Evolutionary conservation across 306 rosid genomes (phyloP).

Genomic region (Quercus aquifolioides): DNA sequence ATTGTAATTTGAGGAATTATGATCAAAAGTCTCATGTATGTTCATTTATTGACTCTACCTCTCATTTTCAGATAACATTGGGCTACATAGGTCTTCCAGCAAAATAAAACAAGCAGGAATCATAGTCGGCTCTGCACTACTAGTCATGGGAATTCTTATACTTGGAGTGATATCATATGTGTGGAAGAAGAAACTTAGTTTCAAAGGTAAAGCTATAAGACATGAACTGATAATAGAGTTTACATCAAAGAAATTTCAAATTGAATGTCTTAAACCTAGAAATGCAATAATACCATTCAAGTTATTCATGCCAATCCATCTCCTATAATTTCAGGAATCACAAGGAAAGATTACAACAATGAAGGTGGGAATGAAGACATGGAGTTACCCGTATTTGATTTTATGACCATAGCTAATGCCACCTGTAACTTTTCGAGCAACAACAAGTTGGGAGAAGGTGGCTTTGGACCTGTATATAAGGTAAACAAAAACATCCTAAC

Average conservation of each 20-base stretch:
- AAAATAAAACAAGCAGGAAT: not conserved
- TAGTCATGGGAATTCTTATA: not conserved
- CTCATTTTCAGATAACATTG: not conserved
- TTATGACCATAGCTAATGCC: slow-evolving; percentile 32
- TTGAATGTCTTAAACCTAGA: too few species aligned
- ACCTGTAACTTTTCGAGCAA: slow-evolving; percentile 43
- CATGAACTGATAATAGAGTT: not conserved
- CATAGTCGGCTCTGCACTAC: not conserved
- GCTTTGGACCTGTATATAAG: slow-evolving; percentile 59
- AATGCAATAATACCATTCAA: not conserved
- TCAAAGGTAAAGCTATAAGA: not conserved
- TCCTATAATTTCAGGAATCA: not conserved
- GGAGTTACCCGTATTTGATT: slow-evolving; percentile 46
- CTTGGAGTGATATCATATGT: not conserved
- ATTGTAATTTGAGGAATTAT: too few species aligned
- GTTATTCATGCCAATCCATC: not conserved
- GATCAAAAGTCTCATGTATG: too few species aligned
- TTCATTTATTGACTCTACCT: too few species aligned
- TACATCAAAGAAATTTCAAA: not conserved
- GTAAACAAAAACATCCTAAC: slow-evolving; percentile 18
- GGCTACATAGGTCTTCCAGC: too few species aligned
- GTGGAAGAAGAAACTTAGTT: not conserved
- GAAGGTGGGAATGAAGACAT: slow-evolving; percentile 23
- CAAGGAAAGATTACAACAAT: not conserved
- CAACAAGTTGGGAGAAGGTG: slow-evolving; percentile 61